Base-by-base conservation (phyloP, 2,329 filamentous ascomycete species). In the Xylaria sp. region DNA sequence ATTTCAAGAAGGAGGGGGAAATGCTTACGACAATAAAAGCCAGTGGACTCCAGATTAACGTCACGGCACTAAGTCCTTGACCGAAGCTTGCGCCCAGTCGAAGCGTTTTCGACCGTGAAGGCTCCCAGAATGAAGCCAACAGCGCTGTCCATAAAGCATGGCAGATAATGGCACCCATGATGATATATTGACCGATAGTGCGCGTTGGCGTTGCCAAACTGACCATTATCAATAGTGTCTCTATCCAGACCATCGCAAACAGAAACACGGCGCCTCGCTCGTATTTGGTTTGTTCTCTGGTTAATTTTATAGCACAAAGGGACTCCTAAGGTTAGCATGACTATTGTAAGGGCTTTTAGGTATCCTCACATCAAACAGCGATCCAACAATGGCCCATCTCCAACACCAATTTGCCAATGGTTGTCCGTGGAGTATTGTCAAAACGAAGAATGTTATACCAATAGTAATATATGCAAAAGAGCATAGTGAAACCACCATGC, bases 351-450 rank as follows among this genome's bases (percentile, higher is more conserved):
- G 13, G 4, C 16, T 54, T 42, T 2, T 5, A 21, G 6, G n/a
- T 35, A 32, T 29, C n/a, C 66, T 58, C 62, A 69, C 66, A 53
- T 69, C 66, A 23, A 65, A 40, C n/a, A 65, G 62, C 13, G 66
- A 63, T 25, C 58, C 62, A 5, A 21, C 35, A 32, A 65, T 35
- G 3, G 62, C 42, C 61, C 57, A 69, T 62, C 66, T 65, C 66
- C 66, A 69, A 21, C 58, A 69, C 61, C 61, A 65, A n/a, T 62
- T 47, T 37, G 44, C 58, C 61, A 58, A 69, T 3, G 1, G 25
- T 3, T 10, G 4, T 32, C 51, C 66, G 3, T 59, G 23, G n/a
- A 13, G 35, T 4, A 25, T 44, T 2, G 58, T 48, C 2, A 62
- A 32, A 18, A 35, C 9, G 3, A 69, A 35, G 18, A 69, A 29